Conservation (phyloP, 176 grass and related monocot species). For the Triticum dicoccoides region DNA sequence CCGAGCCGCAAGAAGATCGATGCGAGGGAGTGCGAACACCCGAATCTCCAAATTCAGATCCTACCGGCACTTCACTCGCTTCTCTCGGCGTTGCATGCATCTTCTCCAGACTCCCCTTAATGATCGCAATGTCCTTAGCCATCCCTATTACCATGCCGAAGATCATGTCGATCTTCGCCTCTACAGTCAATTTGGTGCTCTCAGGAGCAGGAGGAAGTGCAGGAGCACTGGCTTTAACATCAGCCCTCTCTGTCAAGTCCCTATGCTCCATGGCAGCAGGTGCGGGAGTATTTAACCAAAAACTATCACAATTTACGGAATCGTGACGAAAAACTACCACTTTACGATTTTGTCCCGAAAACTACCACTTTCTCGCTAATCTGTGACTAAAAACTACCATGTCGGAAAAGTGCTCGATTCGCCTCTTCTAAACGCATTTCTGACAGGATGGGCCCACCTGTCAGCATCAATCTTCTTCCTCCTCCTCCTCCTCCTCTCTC, state of each 20-base stretch:
- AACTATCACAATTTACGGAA: too few relatives aligned
- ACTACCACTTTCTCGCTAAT: too few relatives aligned
- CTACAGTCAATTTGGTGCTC: not conserved
- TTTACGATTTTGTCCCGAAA: too few relatives aligned
- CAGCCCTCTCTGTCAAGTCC: not conserved
- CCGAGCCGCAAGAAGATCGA: not conserved
- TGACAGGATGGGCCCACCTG: too few relatives aligned
- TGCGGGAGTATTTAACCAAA: too few relatives aligned
- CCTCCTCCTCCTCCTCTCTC: too few relatives aligned
- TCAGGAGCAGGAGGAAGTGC: not conserved
- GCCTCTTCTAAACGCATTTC: too few relatives aligned
- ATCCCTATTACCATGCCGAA: not conserved
- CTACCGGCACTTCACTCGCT: too few relatives aligned
- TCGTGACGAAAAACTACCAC: too few relatives aligned
- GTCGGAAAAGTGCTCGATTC: too few relatives aligned
- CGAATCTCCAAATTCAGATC: not conserved
- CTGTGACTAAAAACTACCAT: too few relatives aligned
- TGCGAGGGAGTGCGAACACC: not conserved
- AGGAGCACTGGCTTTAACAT: not conserved
- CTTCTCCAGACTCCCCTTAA: not conserved
- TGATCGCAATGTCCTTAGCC: not conserved
- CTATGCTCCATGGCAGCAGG: not conserved
- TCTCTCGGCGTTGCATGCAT: not conserved
- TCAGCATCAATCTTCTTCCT: too few relatives aligned
- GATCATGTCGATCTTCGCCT: not conserved